Percentiles rank a stretch among this genome's conserved stretches.
Evolutionary conservation across 2,329 filamentous ascomycete species (phyloP).

Genomic region (Fusarium piperis): DNA sequence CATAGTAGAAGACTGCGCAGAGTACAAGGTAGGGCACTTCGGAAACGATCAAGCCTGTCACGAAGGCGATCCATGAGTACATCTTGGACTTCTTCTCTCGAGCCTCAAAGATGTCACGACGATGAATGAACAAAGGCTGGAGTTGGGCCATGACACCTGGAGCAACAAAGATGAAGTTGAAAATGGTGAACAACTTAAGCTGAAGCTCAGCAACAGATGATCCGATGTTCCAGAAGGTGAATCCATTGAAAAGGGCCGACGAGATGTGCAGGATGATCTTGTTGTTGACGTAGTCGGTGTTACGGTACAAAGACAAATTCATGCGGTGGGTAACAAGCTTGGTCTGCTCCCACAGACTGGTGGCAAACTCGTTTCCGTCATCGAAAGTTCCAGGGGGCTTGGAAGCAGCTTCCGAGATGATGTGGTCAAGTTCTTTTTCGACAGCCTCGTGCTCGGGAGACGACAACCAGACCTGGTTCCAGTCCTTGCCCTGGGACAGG

Average conservation of each 20-base stretch:
- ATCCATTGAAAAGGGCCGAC: constrained; percentile 68
- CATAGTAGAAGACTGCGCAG: constrained; percentile 58
- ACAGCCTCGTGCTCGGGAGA: constrained; percentile 68
- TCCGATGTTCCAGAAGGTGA: constrained; percentile 69
- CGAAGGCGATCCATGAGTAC: constrained; percentile 70
- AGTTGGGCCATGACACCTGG: constrained; percentile 63
- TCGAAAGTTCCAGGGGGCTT: constrained; percentile 53
- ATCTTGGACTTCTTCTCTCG: constrained; percentile 62
- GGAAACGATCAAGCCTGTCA: constrained; percentile 60
- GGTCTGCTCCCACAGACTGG: constrained; percentile 70
- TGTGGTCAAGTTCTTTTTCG: constrained; percentile 69
- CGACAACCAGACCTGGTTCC: constrained; percentile 76
- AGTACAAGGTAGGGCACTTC: constrained; percentile 58
- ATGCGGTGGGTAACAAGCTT: constrained; percentile 71
- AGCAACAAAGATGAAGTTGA: constrained; percentile 71
- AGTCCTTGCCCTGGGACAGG: constrained; percentile 61
- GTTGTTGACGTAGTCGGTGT: constrained; percentile 73
- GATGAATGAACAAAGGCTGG: constrained; percentile 59
- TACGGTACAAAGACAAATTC: constrained; percentile 71
- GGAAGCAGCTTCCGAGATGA: constrained; percentile 65
- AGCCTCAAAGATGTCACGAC: constrained; percentile 59
- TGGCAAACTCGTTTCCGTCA: constrained; percentile 76
- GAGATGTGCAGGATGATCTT: constrained; percentile 67
- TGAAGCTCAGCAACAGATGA: constrained; percentile 61
- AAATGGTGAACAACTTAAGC: constrained; percentile 66